phyloP scores from a whole-genome alignment of 768 basidiomycete genomes.

The Suillus plorans region DNA sequence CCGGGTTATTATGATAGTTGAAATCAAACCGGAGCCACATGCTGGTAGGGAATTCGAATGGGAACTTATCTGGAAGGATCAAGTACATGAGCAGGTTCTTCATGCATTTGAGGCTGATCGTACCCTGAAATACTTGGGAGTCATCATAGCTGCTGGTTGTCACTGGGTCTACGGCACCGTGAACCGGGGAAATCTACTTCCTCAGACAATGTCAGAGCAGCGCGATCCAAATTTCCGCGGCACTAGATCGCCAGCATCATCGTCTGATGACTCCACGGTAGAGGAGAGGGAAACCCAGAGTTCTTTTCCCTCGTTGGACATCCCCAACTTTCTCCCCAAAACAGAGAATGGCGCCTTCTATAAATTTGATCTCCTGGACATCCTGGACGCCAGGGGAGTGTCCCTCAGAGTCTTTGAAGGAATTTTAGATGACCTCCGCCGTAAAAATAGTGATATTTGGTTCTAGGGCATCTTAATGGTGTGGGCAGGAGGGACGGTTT shows the following conservation, averaged over 20 bases:
- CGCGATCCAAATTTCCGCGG: not conserved
- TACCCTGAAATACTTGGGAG: not conserved
- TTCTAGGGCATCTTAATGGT: not conserved
- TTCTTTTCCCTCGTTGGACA: not conserved
- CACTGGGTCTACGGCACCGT: not conserved
- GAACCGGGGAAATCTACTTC: not conserved
- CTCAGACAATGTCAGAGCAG: not conserved
- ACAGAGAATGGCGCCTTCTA: no score
- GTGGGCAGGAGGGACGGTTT: not conserved
- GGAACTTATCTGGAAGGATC: not conserved
- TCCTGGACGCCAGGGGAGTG: not conserved
- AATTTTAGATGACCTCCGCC: not conserved
- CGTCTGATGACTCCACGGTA: no score
- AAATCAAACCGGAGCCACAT: constrained; percentile 2
- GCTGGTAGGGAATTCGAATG: not conserved
- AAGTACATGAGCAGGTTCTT: not conserved
- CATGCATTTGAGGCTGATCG: not conserved
- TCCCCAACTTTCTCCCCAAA: not conserved
- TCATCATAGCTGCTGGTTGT: constrained; percentile 3
- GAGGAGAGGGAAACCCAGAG: not conserved
- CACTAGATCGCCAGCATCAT: no score
- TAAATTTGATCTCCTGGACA: not conserved
- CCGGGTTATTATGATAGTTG: constrained; percentile 1
- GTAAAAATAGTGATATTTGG: constrained; percentile 5
- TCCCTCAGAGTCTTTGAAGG: not conserved